Percentiles rank a stretch among this genome's conserved stretches.
phyloP scores from a whole-genome alignment of 306 rosid genomes.

The Trifolium dubium region DNA sequence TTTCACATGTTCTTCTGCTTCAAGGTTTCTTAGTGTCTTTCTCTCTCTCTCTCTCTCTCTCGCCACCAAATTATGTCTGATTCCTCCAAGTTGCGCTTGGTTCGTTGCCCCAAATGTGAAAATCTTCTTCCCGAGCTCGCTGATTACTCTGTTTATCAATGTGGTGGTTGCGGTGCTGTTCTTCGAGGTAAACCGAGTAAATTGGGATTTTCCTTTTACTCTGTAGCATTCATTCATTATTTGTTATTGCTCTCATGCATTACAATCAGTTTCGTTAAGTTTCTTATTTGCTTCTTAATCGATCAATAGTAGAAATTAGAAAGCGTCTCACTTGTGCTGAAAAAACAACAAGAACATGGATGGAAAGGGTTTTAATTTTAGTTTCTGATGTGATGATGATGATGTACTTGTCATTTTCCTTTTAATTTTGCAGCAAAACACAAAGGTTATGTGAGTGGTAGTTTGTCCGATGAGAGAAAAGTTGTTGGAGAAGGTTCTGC shows the following conservation, averaged over 20 bases:
- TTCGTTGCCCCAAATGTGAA: slow-evolving; percentile 93
- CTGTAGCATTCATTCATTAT: background rate
- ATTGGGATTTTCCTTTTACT: background rate
- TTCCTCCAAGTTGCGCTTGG: slow-evolving; percentile 65
- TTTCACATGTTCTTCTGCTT: slow-evolving; percentile 14
- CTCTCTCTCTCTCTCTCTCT: too few relatives aligned
- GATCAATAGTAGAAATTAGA: background rate
- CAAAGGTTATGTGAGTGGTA: slow-evolving; percentile 64
- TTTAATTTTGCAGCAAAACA: slow-evolving; percentile 71
- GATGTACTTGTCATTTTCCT: slow-evolving; percentile 8
- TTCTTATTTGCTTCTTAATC: slow-evolving; percentile 1
- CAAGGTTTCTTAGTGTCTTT: background rate
- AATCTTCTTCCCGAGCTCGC: slow-evolving; percentile 91
- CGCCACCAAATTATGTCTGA: slow-evolving; percentile 58
- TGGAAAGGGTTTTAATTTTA: slow-evolving; percentile 1
- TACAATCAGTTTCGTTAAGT: background rate
- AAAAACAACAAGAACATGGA: background rate
- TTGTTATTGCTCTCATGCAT: background rate
- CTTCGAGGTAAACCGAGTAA: slow-evolving; percentile 61
- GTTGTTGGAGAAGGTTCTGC: slow-evolving; percentile 57
- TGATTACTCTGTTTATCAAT: slow-evolving; percentile 85
- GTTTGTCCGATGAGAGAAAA: slow-evolving; percentile 67
- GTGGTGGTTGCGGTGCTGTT: slow-evolving; percentile 96
- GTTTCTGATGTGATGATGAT: slow-evolving; percentile 37
- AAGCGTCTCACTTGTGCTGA: background rate